Evolutionary conservation across 805 yeast species (phyloP).

Genomic region (Candida sithepensis): DNA sequence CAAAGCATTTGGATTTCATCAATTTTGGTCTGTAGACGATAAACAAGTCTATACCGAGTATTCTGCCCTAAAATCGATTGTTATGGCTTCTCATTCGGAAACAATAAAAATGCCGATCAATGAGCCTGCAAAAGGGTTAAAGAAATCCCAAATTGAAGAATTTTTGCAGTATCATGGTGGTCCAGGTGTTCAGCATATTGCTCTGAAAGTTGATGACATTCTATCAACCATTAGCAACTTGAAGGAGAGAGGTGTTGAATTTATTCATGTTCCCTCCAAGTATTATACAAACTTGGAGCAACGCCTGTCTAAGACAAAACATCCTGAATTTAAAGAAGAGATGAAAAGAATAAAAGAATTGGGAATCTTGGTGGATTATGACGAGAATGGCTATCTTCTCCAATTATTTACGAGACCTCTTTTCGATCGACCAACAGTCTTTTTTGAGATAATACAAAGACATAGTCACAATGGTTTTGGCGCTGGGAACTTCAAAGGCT

Average conservation of each 20-base stretch:
- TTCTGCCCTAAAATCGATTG: conserved; percentile 69
- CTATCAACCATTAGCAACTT: conserved; percentile 50
- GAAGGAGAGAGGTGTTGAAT: conserved; percentile 63
- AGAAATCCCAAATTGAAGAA: conserved; percentile 78
- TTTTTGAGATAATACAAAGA: conserved; percentile 78
- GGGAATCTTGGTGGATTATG: conserved; percentile 72
- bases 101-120: conserved; percentile 76
- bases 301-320: conserved; percentile 36
- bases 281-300: conserved; percentile 53
- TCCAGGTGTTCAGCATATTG: conserved; percentile 84
- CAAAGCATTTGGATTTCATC: conserved; percentile 64
- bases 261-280: conserved; percentile 53
- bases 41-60: conserved; percentile 64
- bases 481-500: conserved; percentile 80
- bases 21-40: conserved; percentile 85
- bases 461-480: conserved; percentile 83
- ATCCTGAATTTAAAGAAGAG: conserved; percentile 48
- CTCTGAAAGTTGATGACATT: conserved; percentile 62
- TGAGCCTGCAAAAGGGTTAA: conserved; percentile 71
- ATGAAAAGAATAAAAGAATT: conserved; percentile 45
- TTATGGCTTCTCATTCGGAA: conserved; percentile 69
- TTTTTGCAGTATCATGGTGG: conserved; percentile 72
- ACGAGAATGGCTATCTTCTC: conserved; percentile 68
- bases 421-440: conserved; percentile 76
- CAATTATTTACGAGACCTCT: conserved; percentile 79